phyloP scores from a whole-genome alignment of 495 filamentous ascomycete genomes.

The Stereocaulon alpinum region DNA sequence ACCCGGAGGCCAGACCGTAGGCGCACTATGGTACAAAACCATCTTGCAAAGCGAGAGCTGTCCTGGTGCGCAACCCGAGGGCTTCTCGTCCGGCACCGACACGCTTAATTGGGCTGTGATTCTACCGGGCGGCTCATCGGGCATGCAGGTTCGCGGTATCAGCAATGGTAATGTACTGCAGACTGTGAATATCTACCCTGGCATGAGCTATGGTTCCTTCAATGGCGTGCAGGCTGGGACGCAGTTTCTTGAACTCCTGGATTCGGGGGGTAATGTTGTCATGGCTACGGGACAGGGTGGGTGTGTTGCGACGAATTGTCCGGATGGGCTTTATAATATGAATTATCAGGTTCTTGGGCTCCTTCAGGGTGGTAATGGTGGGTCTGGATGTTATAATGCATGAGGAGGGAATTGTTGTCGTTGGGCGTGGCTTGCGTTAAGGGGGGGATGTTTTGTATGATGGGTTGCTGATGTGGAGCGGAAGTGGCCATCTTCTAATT shows the following conservation, averaged over 20 bases:
- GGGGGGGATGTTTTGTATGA: too few relatives aligned
- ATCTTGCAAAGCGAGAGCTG: constrained; percentile 15
- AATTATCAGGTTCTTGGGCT: constrained; percentile 21
- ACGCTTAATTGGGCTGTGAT: constrained; percentile 18
- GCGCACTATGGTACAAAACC: constrained; percentile 22
- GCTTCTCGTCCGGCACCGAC: constrained; percentile 11
- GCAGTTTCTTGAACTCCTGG: constrained; percentile 17
- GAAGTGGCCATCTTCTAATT: too few relatives aligned
- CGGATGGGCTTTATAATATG: constrained; percentile 18
- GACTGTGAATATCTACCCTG: constrained; percentile 1
- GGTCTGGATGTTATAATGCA: not conserved
- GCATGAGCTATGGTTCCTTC: constrained; percentile 13
- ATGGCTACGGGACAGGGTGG: constrained; percentile 9
- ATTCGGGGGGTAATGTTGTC: constrained; percentile 4
- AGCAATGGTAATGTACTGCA: constrained; percentile 12
- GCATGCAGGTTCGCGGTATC: constrained; percentile 8
- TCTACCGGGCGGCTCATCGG: constrained; percentile 3
- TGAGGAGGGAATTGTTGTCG: not conserved
- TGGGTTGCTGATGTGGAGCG: too few relatives aligned
- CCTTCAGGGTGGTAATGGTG: not conserved
- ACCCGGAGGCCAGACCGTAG: not conserved
- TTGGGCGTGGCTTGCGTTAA: too few relatives aligned
- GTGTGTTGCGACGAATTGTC: constrained; percentile 6
- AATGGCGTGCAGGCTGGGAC: constrained; percentile 8
- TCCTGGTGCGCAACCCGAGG: not conserved